A percentile compares a stretch with the other conserved stretches of the same genome.
phyloP scores from a whole-genome alignment of 352 stramenopile species.

The Phytophthora boehmeriae region DNA sequence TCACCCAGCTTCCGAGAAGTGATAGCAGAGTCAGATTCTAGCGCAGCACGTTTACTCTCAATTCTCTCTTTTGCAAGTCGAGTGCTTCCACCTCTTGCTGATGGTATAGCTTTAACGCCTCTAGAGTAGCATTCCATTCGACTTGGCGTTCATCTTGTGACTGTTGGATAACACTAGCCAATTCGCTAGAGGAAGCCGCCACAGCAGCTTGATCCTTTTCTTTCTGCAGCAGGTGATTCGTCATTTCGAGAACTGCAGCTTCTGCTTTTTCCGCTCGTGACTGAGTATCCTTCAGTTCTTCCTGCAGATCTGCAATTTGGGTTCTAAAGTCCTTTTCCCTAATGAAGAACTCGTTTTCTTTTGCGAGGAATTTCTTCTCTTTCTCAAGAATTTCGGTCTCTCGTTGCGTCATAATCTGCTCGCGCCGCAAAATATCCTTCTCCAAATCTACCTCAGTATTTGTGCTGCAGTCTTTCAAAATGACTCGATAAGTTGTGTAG shows the following conservation, averaged over 20 bases:
- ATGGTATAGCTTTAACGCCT: constrained; percentile 15
- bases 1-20: constrained; percentile 13
- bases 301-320: constrained; percentile 35
- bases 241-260: constrained; percentile 30
- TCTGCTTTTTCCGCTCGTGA: constrained; percentile 33
- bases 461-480: constrained; percentile 57
- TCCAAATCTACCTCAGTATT: constrained; percentile 69
- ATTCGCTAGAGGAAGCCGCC: constrained; percentile 8
- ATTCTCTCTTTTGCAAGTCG: constrained; percentile 15
- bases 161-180: constrained; percentile 6
- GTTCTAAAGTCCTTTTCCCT: constrained; percentile 37
- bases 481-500: constrained; percentile 23
- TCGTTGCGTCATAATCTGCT: constrained; percentile 36
- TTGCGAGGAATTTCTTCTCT: constrained; percentile 41
- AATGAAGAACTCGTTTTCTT: constrained; percentile 42
- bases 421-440: constrained; percentile 49
- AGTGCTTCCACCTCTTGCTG: constrained; percentile 24
- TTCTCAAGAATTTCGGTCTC: constrained; percentile 41
- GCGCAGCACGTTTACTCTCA: constrained; percentile 12
- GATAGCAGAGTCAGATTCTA: constrained; percentile 22
- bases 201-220: constrained; percentile 30
- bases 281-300: constrained; percentile 26
- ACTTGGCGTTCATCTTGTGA: constrained; percentile 18
- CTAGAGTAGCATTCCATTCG: constrained; percentile 21
- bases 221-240: constrained; percentile 31